Conservation (phyloP, 306 rosid genomes). For the Castanospermum australe region DNA sequence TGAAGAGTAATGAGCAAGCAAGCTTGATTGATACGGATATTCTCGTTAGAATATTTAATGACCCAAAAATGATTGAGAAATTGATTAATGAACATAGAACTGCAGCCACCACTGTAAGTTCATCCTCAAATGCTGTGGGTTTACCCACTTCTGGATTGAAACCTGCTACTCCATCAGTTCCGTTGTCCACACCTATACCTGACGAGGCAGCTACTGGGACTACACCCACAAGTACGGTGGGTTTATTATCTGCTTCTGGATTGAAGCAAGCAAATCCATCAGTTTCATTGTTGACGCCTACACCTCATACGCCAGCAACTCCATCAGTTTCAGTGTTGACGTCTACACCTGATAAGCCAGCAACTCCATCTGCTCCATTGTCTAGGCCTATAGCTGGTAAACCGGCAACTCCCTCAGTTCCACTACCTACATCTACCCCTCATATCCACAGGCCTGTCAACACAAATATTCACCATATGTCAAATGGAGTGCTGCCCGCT, state of each 20-base stretch:
- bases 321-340: neutral
- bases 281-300: neutral
- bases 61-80: slow-evolving; percentile 61
- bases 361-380: slow-evolving; percentile 17
- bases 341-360: neutral
- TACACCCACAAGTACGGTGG: neutral
- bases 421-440: neutral
- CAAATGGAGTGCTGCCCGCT: slow-evolving; percentile 18
- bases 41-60: slow-evolving; percentile 57
- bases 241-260: slow-evolving; percentile 21
- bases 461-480: slow-evolving; percentile 7
- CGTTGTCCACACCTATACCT: slow-evolving; percentile 1
- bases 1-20: slow-evolving; percentile 50
- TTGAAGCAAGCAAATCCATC: neutral
- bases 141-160: slow-evolving; percentile 21
- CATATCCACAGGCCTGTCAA: slow-evolving; percentile 13
- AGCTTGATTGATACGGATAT: slow-evolving; percentile 55
- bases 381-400: slow-evolving; percentile 7
- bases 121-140: neutral
- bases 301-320: neutral
- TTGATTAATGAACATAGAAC: slow-evolving; percentile 32
- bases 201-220: neutral
- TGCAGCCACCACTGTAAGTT: slow-evolving; percentile 9
- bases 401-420: neutral
- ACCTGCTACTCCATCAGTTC: slow-evolving; percentile 15